Percentiles rank a stretch among this genome's conserved stretches.
phyloP scores from a whole-genome alignment of 2,329 filamentous ascomycete species.

The Pseudogymnoascus sp. region DNA sequence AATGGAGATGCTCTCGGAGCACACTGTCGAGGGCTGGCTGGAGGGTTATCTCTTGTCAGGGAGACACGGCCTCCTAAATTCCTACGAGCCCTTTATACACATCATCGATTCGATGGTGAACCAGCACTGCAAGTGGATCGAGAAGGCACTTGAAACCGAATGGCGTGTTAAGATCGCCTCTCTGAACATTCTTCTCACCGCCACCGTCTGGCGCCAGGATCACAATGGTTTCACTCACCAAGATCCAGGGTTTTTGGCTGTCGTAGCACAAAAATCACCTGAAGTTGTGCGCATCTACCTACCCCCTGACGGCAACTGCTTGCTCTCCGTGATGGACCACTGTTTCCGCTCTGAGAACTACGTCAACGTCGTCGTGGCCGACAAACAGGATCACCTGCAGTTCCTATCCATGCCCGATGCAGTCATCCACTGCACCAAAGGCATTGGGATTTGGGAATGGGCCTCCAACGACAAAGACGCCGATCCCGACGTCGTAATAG shows the following conservation, averaged over 20 bases:
- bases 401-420: slow-evolving; percentile 68
- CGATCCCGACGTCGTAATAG: slow-evolving; percentile 70
- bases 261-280: slow-evolving; percentile 71
- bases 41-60: slow-evolving; percentile 72
- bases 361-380: slow-evolving; percentile 72
- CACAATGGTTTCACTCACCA: slow-evolving; percentile 81
- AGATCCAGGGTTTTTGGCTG: slow-evolving; percentile 71
- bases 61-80: slow-evolving; percentile 68
- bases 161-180: slow-evolving; percentile 68
- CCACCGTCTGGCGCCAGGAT: slow-evolving; percentile 74
- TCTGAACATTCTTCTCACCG: slow-evolving; percentile 71
- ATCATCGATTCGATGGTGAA: slow-evolving; percentile 82
- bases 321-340: slow-evolving; percentile 69
- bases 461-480: slow-evolving; percentile 61
- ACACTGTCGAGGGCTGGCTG: slow-evolving; percentile 72
- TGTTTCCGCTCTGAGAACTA: slow-evolving; percentile 68
- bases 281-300: slow-evolving; percentile 76
- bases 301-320: slow-evolving; percentile 70
- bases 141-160: slow-evolving; percentile 71
- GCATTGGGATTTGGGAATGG: slow-evolving; percentile 69
- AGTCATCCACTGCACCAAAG: slow-evolving; percentile 69
- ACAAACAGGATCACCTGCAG: slow-evolving; percentile 73
- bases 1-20: slow-evolving; percentile 80
- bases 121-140: slow-evolving; percentile 79
- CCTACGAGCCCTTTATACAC: slow-evolving; percentile 76